Conservation (phyloP, 306 rosid species). For the Coriaria nepalensis region DNA sequence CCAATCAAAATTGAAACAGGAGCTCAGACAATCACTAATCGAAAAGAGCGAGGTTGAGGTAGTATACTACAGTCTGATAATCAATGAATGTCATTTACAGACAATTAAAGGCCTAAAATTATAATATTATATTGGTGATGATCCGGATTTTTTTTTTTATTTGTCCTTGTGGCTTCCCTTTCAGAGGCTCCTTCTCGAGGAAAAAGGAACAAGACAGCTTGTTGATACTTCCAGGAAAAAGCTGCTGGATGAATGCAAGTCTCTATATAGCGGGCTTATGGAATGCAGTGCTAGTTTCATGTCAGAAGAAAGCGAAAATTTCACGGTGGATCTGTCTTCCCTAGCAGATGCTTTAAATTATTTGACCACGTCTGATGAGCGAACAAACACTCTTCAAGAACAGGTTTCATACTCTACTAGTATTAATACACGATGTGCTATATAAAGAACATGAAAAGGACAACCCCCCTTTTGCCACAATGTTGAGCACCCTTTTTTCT, state of each 20-base stretch:
- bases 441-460: not conserved
- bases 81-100: too few relatives aligned
- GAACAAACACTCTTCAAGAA: conserved; percentile 38
- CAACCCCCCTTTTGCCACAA: not conserved
- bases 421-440: not conserved
- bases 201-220: conserved; percentile 44
- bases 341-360: conserved; percentile 32
- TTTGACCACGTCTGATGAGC: conserved; percentile 53
- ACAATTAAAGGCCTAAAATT: too few relatives aligned
- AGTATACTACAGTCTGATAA: not conserved
- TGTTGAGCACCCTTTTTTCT: not conserved
- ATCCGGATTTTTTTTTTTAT: not conserved
- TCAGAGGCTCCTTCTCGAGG: conserved; percentile 47
- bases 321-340: conserved; percentile 29
- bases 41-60: conserved; percentile 23
- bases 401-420: conserved; percentile 36
- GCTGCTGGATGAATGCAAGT: conserved; percentile 42
- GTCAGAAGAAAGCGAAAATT: conserved; percentile 19
- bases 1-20: too few relatives aligned
- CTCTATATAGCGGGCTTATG: conserved; percentile 50
- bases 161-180: not conserved
- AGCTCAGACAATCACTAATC: too few relatives aligned
- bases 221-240: conserved; percentile 36
- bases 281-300: conserved; percentile 46
- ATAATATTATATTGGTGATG: conserved; percentile 2